A percentile compares a stretch with the other conserved stretches of the same genome.
phyloP scores from a whole-genome alignment of 805 yeast genomes.

The Kuraishia piskuri region DNA sequence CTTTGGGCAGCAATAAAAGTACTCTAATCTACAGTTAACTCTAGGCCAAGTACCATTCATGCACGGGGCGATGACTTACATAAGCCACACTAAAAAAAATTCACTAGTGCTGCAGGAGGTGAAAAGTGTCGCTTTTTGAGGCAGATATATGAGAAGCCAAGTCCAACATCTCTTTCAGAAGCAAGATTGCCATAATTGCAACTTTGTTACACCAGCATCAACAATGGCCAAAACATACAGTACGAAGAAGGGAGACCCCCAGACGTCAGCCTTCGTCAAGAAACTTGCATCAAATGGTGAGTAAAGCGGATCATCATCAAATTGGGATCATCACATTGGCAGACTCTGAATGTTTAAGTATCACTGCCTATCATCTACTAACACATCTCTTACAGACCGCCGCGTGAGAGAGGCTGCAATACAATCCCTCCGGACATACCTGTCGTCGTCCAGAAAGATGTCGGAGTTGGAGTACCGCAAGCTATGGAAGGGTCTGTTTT shows the following conservation, averaged over 20 bases:
- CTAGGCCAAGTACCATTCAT: neutral
- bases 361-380: constrained; percentile 4
- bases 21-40: neutral
- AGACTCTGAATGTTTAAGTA: no score
- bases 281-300: constrained; percentile 71
- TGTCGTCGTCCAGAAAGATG: constrained; percentile 36
- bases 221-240: neutral
- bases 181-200: neutral
- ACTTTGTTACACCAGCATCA: neutral
- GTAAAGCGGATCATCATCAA: constrained; percentile 6
- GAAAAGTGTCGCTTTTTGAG: neutral
- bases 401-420: constrained; percentile 69
- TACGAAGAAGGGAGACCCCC: constrained; percentile 9
- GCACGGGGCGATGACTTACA: neutral
- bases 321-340: neutral
- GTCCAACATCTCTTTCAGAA: no score
- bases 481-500: constrained; percentile 94
- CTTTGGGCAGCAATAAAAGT: neutral
- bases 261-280: constrained; percentile 56
- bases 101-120: neutral
- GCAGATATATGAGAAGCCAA: neutral
- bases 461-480: constrained; percentile 58
- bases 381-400: constrained; percentile 32
- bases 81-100: neutral
- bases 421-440: constrained; percentile 49